A percentile compares a stretch with the other conserved stretches of the same genome.
phyloP scores from a whole-genome alignment of 1,284 basidiomycete genomes.

The Microbotryum violaceum region DNA sequence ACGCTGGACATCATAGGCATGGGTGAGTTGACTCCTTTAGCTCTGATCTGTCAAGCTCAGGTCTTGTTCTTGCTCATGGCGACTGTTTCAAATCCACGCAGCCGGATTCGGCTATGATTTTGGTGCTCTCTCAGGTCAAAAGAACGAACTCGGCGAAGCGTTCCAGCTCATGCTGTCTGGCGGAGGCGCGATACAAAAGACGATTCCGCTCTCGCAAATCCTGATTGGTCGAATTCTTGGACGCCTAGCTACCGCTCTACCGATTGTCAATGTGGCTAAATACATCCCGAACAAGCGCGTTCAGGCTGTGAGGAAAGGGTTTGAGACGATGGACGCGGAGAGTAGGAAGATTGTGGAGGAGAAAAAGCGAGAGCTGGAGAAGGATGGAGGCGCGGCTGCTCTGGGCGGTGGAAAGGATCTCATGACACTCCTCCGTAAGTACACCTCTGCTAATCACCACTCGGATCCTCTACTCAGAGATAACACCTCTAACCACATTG shows the following conservation, averaged over 20 bases:
- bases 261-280: constrained; percentile 5
- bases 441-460: background rate
- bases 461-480: no score
- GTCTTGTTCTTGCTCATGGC: no score
- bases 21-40: constrained; percentile 2
- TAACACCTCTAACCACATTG: no score
- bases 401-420: constrained; percentile 28
- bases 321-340: constrained; percentile 20
- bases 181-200: background rate
- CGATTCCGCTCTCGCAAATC: no score
- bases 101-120: constrained; percentile 33
- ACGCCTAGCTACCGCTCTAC: no score
- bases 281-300: background rate
- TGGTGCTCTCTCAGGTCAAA: constrained; percentile 32
- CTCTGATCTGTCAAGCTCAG: no score
- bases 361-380: constrained; percentile 20
- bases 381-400: constrained; percentile 24
- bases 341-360: constrained; percentile 35
- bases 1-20: constrained; percentile 39
- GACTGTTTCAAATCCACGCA: background rate
- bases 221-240: no score
- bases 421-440: constrained; percentile 33
- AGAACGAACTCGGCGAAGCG: constrained; percentile 33
- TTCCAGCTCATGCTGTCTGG: constrained; percentile 25
- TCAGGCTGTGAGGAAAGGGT: background rate